These are phyloP conservation scores for Pythium brassicae DNA, from an alignment of 352 stramenopile species.

Conservation along the genomic window DNA sequence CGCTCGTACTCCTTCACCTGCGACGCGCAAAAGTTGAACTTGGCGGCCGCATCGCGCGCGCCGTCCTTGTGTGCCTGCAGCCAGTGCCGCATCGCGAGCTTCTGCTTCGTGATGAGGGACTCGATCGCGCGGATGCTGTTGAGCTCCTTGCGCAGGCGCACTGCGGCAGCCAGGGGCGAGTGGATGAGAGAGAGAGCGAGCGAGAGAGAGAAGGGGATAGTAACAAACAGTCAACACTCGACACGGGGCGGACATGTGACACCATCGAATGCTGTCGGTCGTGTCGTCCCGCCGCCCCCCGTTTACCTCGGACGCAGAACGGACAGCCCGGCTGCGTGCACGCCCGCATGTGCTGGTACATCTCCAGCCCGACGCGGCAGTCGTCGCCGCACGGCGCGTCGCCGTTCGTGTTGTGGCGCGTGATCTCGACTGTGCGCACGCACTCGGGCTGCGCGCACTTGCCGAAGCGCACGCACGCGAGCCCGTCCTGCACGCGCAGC, in stretches of 20 bases:
- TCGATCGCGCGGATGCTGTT: slow-evolving; percentile 15
- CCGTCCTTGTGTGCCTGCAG: slow-evolving; percentile 10
- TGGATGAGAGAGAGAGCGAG: background rate
- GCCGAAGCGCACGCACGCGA: slow-evolving; percentile 18
- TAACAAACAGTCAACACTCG: background rate
- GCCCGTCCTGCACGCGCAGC: slow-evolving; percentile 24
- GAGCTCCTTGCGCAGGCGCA: slow-evolving; percentile 10
- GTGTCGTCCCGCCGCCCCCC: no score
- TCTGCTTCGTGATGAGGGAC: slow-evolving; percentile 13
- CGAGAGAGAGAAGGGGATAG: slow-evolving; percentile 5
- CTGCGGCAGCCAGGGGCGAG: slow-evolving; percentile 5
- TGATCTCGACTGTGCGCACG: slow-evolving; percentile 13
- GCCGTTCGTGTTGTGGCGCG: slow-evolving; percentile 15
- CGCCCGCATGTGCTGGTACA: slow-evolving; percentile 22
- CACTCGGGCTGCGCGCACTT: slow-evolving; percentile 25
- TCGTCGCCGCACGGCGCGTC: slow-evolving; percentile 17
- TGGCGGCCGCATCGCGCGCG: slow-evolving; percentile 6
- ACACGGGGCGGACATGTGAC: no score
- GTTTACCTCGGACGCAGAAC: slow-evolving; percentile 37
- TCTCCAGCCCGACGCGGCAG: slow-evolving; percentile 21
- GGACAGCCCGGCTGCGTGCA: slow-evolving; percentile 17
- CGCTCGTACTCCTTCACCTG: slow-evolving; percentile 24
- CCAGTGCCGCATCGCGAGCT: slow-evolving; percentile 15
- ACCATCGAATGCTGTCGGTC: no score
- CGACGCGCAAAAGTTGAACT: slow-evolving; percentile 17